Conservation (phyloP, 257 asterid species). For the Gentiana dahurica region DNA sequence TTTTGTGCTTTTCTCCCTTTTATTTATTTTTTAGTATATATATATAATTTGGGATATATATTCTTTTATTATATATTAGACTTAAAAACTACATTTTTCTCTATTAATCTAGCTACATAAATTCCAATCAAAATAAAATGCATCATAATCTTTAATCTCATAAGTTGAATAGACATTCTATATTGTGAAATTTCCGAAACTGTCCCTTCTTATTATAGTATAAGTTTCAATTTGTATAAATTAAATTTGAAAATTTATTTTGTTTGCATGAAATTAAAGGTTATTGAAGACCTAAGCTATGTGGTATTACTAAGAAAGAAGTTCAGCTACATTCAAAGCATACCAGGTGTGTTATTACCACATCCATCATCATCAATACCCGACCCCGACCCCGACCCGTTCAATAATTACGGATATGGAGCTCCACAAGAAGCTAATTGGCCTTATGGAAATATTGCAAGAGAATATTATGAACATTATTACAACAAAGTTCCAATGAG, state of each 20-base stretch:
- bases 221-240: no score
- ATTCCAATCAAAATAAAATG: no score
- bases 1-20: neutral
- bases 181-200: no score
- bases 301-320: conserved; percentile 86
- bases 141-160: no score
- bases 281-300: conserved; percentile 84
- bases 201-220: no score
- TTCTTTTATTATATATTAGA: no score
- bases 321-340: conserved; percentile 84
- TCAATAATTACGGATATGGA: conserved; percentile 28
- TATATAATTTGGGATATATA: no score
- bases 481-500: conserved; percentile 33
- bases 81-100: no score
- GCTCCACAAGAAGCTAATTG: conserved; percentile 25
- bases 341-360: conserved; percentile 88
- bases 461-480: conserved; percentile 5
- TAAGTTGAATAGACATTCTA: no score
- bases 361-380: conserved; percentile 67
- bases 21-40: neutral
- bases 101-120: no score
- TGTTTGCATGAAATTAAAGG: conserved; percentile 24
- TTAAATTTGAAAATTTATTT: no score
- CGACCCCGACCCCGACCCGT: conserved; percentile 25
- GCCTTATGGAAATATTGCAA: conserved; percentile 23